Conservation (phyloP, 352 stramenopile species). For the Blastocystis sp. region DNA sequence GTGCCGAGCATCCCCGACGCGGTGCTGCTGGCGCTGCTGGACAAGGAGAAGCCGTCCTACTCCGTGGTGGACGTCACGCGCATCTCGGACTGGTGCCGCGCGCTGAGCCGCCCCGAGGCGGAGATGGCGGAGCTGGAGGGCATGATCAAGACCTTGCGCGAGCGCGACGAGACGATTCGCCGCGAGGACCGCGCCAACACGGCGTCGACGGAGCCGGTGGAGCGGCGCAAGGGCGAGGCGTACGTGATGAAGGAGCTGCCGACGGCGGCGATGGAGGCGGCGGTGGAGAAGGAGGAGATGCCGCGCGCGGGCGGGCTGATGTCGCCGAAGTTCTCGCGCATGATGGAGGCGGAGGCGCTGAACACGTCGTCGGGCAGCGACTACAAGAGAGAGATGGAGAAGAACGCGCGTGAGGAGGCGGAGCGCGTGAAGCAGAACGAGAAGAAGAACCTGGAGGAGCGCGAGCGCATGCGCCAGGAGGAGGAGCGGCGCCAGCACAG, state of each 20-base stretch:
- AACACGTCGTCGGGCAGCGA: not conserved
- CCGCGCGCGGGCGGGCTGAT: not conserved
- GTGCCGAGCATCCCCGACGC: slow-evolving; percentile 36
- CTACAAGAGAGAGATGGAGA: slow-evolving; percentile 6
- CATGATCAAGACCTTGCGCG: not conserved
- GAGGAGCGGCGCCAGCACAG: not conserved
- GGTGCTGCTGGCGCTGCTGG: not conserved
- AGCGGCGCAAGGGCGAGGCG: not conserved
- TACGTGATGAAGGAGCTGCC: slow-evolving; percentile 3
- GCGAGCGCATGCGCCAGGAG: slow-evolving; percentile 5
- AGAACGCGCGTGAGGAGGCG: not conserved
- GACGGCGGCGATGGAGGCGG: not conserved
- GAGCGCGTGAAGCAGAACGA: not conserved
- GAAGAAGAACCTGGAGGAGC: slow-evolving; percentile 9
- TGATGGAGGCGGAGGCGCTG: not conserved
- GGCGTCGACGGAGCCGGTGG: not conserved
- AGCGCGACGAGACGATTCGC: slow-evolving; percentile 11
- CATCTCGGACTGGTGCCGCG: not conserved
- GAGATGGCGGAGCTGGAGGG: not conserved
- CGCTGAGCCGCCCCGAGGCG: not conserved
- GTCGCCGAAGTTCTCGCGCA: slow-evolving; percentile 12
- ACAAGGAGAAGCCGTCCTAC: slow-evolving; percentile 24
- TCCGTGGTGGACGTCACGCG: slow-evolving; percentile 29
- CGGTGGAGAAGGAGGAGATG: too few species aligned
- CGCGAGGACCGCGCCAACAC: not conserved